A percentile compares a stretch with the other conserved stretches of the same genome.
phyloP scores from a whole-genome alignment of 176 grass and related monocot species.

The Oryza glumipatula region DNA sequence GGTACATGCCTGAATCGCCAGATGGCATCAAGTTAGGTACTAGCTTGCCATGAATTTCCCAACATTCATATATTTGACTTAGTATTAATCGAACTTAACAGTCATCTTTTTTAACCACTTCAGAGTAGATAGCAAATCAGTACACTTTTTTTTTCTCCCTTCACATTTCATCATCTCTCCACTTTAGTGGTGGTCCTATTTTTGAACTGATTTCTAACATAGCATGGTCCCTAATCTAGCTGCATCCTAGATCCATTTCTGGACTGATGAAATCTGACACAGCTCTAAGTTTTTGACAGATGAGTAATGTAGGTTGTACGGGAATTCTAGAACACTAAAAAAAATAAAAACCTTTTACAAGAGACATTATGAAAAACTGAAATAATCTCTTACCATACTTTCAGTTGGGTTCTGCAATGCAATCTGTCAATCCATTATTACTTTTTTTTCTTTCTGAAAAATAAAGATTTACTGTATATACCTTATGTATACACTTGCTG shows the following conservation, averaged over 20 bases:
- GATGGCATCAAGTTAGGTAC: conserved; percentile 19
- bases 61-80: conserved; percentile 24
- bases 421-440: conserved; percentile 46
- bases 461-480: conserved; percentile 52
- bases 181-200: conserved; percentile 52
- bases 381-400: conserved; percentile 19
- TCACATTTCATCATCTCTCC: background rate
- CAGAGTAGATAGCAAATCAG: conserved; percentile 11
- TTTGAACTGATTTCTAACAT: conserved; percentile 33
- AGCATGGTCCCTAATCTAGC: conserved; percentile 32
- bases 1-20: conserved; percentile 14
- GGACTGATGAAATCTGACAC: conserved; percentile 26
- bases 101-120: conserved; percentile 14
- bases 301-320: conserved; percentile 13
- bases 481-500: conserved; percentile 34
- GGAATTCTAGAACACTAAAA: background rate
- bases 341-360: background rate
- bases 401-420: conserved; percentile 17
- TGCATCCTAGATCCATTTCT: conserved; percentile 28
- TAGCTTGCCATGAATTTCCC: conserved; percentile 15
- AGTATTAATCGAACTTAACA: background rate
- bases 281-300: conserved; percentile 14
- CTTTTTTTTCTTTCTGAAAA: conserved; percentile 31
- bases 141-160: background rate
- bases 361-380: conserved; percentile 8